A percentile compares a stretch with the other conserved stretches of the same genome.
Conservation (phyloP, 495 filamentous ascomycete species). For the Penicillium antarcticum region DNA sequence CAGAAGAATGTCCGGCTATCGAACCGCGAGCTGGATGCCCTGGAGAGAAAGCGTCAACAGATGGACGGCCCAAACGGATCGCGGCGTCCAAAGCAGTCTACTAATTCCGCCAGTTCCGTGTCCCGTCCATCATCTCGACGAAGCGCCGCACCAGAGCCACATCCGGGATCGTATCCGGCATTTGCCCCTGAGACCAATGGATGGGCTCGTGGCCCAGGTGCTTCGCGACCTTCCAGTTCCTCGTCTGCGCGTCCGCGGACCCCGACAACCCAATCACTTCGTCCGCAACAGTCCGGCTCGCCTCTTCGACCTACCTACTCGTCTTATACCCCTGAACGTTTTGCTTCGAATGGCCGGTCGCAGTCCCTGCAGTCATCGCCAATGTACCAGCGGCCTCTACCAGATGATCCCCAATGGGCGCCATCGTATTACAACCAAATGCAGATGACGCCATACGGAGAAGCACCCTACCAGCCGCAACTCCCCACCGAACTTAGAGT, state of each 20-base stretch:
- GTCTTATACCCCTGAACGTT: slow-evolving; percentile 23
- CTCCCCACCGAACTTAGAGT: slow-evolving; percentile 31
- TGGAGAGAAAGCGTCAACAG: slow-evolving; percentile 65
- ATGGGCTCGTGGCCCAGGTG: slow-evolving; percentile 19
- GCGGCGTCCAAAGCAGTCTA: slow-evolving; percentile 12
- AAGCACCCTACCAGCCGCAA: slow-evolving; percentile 25
- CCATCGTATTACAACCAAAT: slow-evolving; percentile 38
- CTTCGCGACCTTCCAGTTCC: slow-evolving; percentile 29
- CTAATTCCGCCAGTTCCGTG: neutral
- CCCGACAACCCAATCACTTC: slow-evolving; percentile 37
- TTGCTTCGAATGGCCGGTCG: slow-evolving; percentile 25
- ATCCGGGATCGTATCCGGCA: slow-evolving; percentile 24
- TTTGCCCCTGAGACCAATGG: slow-evolving; percentile 21
- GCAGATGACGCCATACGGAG: slow-evolving; percentile 32
- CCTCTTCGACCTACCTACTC: slow-evolving; percentile 33
- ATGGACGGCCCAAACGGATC: slow-evolving; percentile 32
- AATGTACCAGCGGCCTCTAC: slow-evolving; percentile 32
- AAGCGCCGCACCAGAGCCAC: slow-evolving; percentile 22
- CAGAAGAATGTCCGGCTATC: slow-evolving; percentile 73
- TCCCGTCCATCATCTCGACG: slow-evolving; percentile 22
- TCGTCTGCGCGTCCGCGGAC: slow-evolving; percentile 36
- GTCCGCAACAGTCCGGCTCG: slow-evolving; percentile 30
- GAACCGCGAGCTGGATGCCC: slow-evolving; percentile 69
- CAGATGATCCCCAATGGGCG: slow-evolving; percentile 47
- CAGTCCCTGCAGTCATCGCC: slow-evolving; percentile 27